Percentiles rank a stretch among this genome's conserved stretches.
Evolutionary conservation across 352 stramenopile species (phyloP).

Genomic region (Globisporangium emineosum): DNA sequence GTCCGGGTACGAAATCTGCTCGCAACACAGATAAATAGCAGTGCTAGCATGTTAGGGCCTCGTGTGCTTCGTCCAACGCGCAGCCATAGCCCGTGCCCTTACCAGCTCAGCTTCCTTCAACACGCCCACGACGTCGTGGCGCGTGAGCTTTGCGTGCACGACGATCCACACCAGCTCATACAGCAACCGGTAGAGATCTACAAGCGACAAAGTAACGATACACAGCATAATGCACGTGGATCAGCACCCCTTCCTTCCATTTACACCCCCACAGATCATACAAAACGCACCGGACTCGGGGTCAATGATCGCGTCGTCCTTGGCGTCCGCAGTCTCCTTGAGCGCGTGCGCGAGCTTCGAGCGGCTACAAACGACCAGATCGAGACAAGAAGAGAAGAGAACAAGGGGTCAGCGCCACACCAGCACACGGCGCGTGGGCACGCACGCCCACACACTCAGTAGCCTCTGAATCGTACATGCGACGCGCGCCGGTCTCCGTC

Average conservation of each 20-base stretch:
- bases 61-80: not conserved
- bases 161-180: constrained; percentile 81
- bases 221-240: not conserved
- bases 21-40: not conserved
- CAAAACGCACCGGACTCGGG: constrained; percentile 26
- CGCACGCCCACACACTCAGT: too few species aligned
- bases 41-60: not conserved
- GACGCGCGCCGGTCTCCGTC: constrained; percentile 47
- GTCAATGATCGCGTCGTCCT: constrained; percentile 11
- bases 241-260: not conserved
- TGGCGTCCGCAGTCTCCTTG: constrained; percentile 23
- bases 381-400: not conserved
- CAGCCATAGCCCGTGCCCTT: not conserved
- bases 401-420: not conserved
- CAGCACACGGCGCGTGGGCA: not conserved
- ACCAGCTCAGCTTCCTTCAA: constrained; percentile 71
- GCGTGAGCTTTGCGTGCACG: constrained; percentile 60
- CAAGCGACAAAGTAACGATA: not conserved
- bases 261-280: not conserved
- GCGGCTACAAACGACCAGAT: constrained; percentile 26
- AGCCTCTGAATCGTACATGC: constrained; percentile 43
- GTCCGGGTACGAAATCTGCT: constrained; percentile 26
- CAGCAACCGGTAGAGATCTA: constrained; percentile 59
- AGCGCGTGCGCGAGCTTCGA: constrained; percentile 38
- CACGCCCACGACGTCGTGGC: constrained; percentile 66